Base-by-base conservation (phyloP, 768 basidiomycete species). In the Vishniacozyma victoriae region DNA sequence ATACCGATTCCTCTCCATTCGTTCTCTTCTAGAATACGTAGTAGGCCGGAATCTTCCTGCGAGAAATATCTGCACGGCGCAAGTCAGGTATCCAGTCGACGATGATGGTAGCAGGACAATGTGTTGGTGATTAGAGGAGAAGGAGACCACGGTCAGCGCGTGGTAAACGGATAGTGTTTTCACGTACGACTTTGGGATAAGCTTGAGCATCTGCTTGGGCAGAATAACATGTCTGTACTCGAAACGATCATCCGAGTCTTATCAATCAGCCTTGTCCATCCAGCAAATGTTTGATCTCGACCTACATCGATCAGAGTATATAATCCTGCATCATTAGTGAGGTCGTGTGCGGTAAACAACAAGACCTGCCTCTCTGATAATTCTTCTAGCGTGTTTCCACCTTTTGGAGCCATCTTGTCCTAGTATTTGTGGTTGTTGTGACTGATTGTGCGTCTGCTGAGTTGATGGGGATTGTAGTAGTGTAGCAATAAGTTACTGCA, bases 1-100 rank as follows among this genome's bases (percentile, higher is more conserved):
- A 96, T 93, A 7, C 93, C 93, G 47, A 99, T 89, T 0, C 87
- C 86, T 69, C 93, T 79, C 93, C 93, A 99, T 73, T 99, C 95
- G 35, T 78, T 74, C 67, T 99, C 93, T 3, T 80, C 71, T 48
- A 97, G 75, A 35, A 96, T 79, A 3, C 91, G 81, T 45, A 97
- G 77, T 3, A 84, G 80, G 4, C 87, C 87, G 35, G 80, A 78
- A 55, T 89, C 85, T 50, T 81, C 79, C 35, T 70, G 67, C 40
- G 79, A 82, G 69, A 89, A 91, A 64, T 82, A 83, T 23, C 82
- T 78, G 41, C 13, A 18, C 6, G 6, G 35, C 14, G 14, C 35
- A 26, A 43, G 24, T 23, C 40, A 33, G 29, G n/a, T n/a, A 33
- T 33, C n/a, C 29, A n/a, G 29, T 33, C 9, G 9, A 33, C n/a